A percentile compares a stretch with the other conserved stretches of the same genome.
Evolutionary conservation across 2,329 filamentous ascomycete genomes (phyloP).

Genomic region (Apiospora sp.): DNA sequence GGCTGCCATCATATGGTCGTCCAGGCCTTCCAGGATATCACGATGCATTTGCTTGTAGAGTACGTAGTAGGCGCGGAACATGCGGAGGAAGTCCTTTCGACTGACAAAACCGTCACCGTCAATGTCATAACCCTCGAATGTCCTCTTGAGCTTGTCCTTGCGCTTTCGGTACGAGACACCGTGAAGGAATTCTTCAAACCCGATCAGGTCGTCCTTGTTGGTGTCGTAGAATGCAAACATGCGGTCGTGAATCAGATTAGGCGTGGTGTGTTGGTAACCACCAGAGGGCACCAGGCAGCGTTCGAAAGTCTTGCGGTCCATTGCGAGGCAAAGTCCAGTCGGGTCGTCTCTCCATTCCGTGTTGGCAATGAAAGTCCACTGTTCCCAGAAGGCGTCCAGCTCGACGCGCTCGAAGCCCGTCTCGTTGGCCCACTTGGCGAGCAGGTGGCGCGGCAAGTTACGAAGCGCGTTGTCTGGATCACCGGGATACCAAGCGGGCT

Average conservation of each 20-base stretch:
- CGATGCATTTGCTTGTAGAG: conserved; percentile 89
- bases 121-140: conserved; percentile 91
- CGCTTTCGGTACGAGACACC: conserved; percentile 77
- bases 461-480: conserved; percentile 77
- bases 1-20: conserved; percentile 80
- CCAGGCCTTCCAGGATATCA: conserved; percentile 80
- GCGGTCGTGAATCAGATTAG: conserved; percentile 92
- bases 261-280: conserved; percentile 76
- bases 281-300: conserved; percentile 88
- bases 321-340: conserved; percentile 78
- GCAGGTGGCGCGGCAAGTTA: conserved; percentile 71
- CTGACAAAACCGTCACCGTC: conserved; percentile 87
- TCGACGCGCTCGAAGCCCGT: conserved; percentile 86
- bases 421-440: conserved; percentile 72
- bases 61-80: conserved; percentile 92
- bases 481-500: conserved; percentile 87
- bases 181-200: conserved; percentile 89
- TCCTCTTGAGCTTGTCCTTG: conserved; percentile 73
- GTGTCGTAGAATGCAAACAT: conserved; percentile 98
- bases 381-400: conserved; percentile 93
- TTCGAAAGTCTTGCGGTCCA: conserved; percentile 93
- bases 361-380: conserved; percentile 93
- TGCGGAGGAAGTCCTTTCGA: conserved; percentile 85
- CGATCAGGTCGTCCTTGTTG: conserved; percentile 86
- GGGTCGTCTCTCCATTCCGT: conserved; percentile 85